Percentiles rank a stretch among this genome's conserved stretches.
Evolutionary conservation across 176 grass and related monocot species (phyloP).

Genomic region (Rhipidocladum racemiflorum): DNA sequence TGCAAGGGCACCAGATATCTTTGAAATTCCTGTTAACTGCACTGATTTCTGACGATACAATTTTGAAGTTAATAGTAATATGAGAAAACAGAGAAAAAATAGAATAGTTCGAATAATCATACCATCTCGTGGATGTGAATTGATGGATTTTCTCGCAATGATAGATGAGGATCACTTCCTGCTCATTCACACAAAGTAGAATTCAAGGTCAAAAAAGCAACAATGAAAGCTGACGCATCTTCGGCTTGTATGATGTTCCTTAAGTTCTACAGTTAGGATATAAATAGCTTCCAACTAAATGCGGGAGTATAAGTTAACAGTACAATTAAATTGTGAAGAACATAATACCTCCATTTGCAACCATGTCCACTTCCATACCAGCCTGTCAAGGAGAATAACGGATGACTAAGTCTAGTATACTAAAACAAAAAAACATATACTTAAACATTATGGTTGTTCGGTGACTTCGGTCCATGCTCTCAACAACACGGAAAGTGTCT

Average conservation of each 20-base stretch:
- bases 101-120: not conserved
- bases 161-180: slow-evolving; percentile 88
- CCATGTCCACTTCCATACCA: slow-evolving; percentile 86
- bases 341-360: slow-evolving; percentile 81
- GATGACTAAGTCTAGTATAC: slow-evolving; percentile 1
- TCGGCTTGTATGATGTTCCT: not conserved
- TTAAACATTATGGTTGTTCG: not conserved
- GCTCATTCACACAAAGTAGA: slow-evolving; percentile 28
- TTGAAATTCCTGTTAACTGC: slow-evolving; percentile 68
- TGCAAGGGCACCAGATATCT: slow-evolving; percentile 74
- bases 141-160: slow-evolving; percentile 62
- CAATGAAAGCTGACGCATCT: not conserved
- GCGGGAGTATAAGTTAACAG: not conserved
- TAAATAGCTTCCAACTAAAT: not conserved
- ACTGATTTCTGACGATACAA: slow-evolving; percentile 57
- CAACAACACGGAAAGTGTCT: not conserved
- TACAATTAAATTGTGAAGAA: not conserved
- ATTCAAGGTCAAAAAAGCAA: not conserved
- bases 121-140: slow-evolving; percentile 91
- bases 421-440: not conserved
- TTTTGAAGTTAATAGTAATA: slow-evolving; percentile 4
- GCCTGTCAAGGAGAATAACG: slow-evolving; percentile 43
- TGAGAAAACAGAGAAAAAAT: not conserved
- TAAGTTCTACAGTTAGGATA: not conserved
- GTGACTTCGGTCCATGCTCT: not conserved